Conservation (phyloP, 805 yeast genomes). For the Millerozyma acaciae region DNA sequence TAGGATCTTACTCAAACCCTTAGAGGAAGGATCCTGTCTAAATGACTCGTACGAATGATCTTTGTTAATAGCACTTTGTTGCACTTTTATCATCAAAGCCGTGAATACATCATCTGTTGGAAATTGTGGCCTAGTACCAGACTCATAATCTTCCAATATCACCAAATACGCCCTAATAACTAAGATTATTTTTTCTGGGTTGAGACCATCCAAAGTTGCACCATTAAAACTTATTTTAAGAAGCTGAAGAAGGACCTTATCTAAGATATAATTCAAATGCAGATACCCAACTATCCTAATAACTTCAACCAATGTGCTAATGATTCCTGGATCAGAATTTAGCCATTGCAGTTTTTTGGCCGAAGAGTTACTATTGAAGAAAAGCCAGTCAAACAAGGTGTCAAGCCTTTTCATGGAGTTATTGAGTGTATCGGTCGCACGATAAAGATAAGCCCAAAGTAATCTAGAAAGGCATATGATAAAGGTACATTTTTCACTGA, state of each 20-base stretch:
- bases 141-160: conserved; percentile 60
- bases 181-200: conserved; percentile 68
- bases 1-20: background rate
- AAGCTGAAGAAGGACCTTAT: conserved; percentile 70
- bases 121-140: conserved; percentile 61
- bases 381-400: conserved; percentile 50
- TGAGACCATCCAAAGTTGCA: conserved; percentile 51
- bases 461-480: conserved; percentile 68
- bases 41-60: background rate
- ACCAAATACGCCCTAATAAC: conserved; percentile 68
- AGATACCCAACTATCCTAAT: conserved; percentile 76
- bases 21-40: too few species aligned
- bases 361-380: conserved; percentile 39
- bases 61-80: background rate
- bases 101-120: conserved; percentile 53
- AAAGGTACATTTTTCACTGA: conserved; percentile 49
- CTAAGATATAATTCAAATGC: conserved; percentile 75
- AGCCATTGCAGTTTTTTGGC: conserved; percentile 74
- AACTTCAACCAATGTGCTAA: conserved; percentile 66
- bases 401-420: conserved; percentile 80
- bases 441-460: conserved; percentile 83
- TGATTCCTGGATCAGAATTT: conserved; percentile 54
- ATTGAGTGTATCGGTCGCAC: conserved; percentile 86
- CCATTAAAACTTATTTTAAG: conserved; percentile 61
- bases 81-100: background rate